Conservation (phyloP, 345 rosid genomes). For the Rubroshorea leprosula region DNA sequence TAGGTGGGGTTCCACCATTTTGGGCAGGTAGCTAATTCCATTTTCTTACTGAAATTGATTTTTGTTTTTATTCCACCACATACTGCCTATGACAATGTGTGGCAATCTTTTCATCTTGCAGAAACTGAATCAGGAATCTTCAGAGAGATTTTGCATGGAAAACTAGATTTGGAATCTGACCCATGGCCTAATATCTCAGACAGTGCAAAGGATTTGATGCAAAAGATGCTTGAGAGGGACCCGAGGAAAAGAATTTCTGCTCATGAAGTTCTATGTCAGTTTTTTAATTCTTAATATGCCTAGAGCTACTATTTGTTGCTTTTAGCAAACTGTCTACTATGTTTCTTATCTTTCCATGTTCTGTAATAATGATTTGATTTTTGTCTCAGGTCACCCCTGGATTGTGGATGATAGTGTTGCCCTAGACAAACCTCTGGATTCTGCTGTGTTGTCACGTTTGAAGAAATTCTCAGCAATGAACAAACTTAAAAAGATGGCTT, state of each 20-base stretch:
- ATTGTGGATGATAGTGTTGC: constrained; percentile 88
- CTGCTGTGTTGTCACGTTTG: constrained; percentile 87
- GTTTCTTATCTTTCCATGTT: background rate
- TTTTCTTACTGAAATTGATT: background rate
- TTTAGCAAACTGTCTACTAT: background rate
- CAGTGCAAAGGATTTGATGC: constrained; percentile 80
- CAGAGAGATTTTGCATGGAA: constrained; percentile 79
- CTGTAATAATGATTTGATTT: constrained; percentile 9
- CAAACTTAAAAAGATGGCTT: constrained; percentile 96
- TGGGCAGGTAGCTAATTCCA: constrained; percentile 63
- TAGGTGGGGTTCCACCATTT: constrained; percentile 94
- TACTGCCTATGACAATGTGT: background rate
- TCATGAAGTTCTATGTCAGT: constrained; percentile 84
- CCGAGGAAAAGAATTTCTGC: constrained; percentile 80
- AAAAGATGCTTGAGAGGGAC: constrained; percentile 84
- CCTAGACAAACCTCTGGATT: constrained; percentile 86
- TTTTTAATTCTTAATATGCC: constrained; percentile 7
- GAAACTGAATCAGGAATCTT: constrained; percentile 98
- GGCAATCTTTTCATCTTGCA: constrained; percentile 24
- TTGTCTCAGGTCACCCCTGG: constrained; percentile 83
- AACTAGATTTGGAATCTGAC: constrained; percentile 75
- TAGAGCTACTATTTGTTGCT: background rate
- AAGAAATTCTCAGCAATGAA: constrained; percentile 96
- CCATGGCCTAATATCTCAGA: constrained; percentile 96
- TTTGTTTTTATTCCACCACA: background rate